These are phyloP conservation scores for Arthrinium phaeospermum DNA, from an alignment of 2,329 filamentous ascomycete species.

Conservation along the genomic window DNA sequence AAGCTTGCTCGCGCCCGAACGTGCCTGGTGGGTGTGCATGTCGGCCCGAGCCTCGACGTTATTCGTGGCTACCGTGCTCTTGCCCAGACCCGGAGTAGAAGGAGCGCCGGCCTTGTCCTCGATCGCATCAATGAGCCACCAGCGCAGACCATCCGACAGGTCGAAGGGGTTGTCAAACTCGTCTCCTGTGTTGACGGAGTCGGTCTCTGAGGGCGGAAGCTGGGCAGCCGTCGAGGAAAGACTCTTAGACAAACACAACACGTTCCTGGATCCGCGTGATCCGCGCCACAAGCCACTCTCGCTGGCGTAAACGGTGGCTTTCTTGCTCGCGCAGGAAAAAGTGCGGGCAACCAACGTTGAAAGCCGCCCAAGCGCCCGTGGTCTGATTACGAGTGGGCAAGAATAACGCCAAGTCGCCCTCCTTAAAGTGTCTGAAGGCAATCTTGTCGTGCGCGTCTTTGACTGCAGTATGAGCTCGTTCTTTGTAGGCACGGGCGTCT, in stretches of 20 bases:
- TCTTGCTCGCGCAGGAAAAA: constrained; percentile 97
- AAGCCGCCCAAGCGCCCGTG: constrained; percentile 95
- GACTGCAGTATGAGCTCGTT: constrained; percentile 80
- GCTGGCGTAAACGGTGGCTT: constrained; percentile 77
- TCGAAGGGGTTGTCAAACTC: constrained; percentile 98
- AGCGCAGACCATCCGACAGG: constrained; percentile 89
- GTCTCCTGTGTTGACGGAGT: constrained; percentile 59
- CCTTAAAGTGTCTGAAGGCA: constrained; percentile 93
- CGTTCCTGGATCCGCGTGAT: constrained; percentile 92
- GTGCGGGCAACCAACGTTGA: constrained; percentile 96
- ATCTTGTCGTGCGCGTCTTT: constrained; percentile 95
- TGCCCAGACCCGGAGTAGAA: constrained; percentile 88
- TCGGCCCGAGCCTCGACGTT: constrained; percentile 86
- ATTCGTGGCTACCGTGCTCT: constrained; percentile 88
- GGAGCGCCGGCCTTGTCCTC: constrained; percentile 94
- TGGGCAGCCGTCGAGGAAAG: constrained; percentile 54
- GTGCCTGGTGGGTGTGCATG: constrained; percentile 57
- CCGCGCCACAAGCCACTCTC: constrained; percentile 96
- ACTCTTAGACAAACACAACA: constrained; percentile 88
- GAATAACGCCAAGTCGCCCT: constrained; percentile 93
- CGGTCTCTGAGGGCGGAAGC: constrained; percentile 49
- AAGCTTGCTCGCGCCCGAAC: constrained; percentile 46
- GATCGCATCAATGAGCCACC: constrained; percentile 92
- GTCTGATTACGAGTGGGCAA: constrained; percentile 93
- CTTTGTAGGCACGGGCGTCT: constrained; percentile 84